phyloP scores from a whole-genome alignment of 768 basidiomycete species.

The Boletus rubroflammeus region DNA sequence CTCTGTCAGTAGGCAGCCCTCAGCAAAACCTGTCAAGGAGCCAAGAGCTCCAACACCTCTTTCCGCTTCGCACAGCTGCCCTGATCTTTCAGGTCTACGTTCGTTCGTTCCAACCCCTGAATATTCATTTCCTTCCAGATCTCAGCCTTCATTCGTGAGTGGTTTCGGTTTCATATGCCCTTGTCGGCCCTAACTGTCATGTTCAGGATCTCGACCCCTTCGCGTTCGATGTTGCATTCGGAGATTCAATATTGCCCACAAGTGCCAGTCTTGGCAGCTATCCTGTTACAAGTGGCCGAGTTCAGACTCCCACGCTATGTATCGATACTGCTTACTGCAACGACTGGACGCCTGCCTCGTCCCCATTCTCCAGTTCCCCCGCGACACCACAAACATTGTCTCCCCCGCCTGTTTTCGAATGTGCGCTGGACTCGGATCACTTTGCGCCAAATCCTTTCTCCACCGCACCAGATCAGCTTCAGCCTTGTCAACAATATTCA shows the following conservation, averaged over 20 bases:
- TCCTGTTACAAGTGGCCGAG: constrained; percentile 20
- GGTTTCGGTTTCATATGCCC: not conserved
- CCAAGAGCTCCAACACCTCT: constrained; percentile 6
- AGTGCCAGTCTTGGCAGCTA: constrained; percentile 18
- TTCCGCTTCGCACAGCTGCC: constrained; percentile 21
- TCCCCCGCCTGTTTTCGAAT: constrained; percentile 27
- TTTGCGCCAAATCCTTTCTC: constrained; percentile 22
- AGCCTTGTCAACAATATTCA: constrained; percentile 20
- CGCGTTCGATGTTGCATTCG: constrained; percentile 27
- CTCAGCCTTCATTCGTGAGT: constrained; percentile 52
- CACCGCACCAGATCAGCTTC: constrained; percentile 9
- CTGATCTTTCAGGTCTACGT: constrained; percentile 32
- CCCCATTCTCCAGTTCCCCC: constrained; percentile 44
- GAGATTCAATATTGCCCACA: constrained; percentile 27
- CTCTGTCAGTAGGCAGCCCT: constrained; percentile 24
- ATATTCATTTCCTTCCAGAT: constrained; percentile 33
- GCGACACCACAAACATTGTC: constrained; percentile 39
- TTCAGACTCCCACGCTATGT: constrained; percentile 34
- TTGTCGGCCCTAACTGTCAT: constrained; percentile 1
- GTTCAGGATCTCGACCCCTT: constrained; percentile 30
- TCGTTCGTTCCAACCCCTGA: constrained; percentile 33
- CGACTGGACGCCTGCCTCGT: constrained; percentile 43
- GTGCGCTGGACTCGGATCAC: constrained; percentile 17
- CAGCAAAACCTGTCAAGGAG: constrained; percentile 1
- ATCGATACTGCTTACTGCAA: constrained; percentile 38